Evolutionary conservation across 352 stramenopile species (phyloP), one percentile per base, ranked within the genome.

Genomic region (Globisporangium paroecandrum): DNA sequence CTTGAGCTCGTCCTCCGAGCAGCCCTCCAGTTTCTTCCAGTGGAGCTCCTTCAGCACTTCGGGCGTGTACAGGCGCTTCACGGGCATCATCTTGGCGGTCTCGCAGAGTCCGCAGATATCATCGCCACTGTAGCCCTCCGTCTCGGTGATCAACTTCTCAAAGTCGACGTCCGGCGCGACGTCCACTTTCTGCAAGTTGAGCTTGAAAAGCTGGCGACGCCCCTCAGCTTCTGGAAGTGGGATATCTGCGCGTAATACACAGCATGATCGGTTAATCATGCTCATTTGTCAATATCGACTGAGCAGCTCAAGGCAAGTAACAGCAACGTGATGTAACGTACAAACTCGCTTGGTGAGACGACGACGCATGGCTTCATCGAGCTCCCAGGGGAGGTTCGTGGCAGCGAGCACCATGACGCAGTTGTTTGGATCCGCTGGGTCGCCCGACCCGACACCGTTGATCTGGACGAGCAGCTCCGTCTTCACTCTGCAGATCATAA

Each of bases 391-490:
- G 18, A 98, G 74, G 74, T 99, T 99, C 1, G 93, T 99, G 1
- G 97, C 97, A 18, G 93, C 97, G 38, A 99, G 78, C 20, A 99
- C 87, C 77, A 98, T 96, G 22, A 96, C 88, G 25, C 76, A 78
- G 36, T 82, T 87, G 54, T 62, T 72, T 9, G 68, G 68, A 25
- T 72, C 68, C 20, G 34, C 62, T 3, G 68, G 62, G 2, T 72
- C 68, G 4, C 68, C 68, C 3, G 68, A 69, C 2, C 62, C 61
- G 1, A 99, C 83, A 24, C 97, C 97, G 70, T 99, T 98, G 83
- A 99, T 99, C 77, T 99, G 97, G 18, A 99, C 91, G 8, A 99
- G 87, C 51, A 99, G 78, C 71, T 99, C 97, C 9, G 97, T 99
- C 77, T 99, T 99, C 53, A 99, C 95, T 62, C 71, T 98, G 25